Base-by-base conservation (phyloP, 371 early-diverging fungal genomes). In the Rhizopus sp. region DNA sequence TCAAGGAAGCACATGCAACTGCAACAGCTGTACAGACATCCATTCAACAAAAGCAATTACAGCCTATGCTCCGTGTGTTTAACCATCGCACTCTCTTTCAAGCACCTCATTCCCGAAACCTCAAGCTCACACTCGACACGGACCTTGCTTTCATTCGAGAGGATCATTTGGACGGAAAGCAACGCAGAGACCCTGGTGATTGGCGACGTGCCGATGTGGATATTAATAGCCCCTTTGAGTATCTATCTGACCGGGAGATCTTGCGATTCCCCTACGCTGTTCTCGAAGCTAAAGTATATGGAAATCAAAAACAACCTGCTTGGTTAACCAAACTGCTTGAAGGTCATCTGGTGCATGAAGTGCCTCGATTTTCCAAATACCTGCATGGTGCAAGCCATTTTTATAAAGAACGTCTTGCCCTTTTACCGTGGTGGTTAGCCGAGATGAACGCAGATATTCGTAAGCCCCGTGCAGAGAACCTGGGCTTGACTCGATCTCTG, bases 81-180 rank as follows among this genome's bases (percentile, higher is more conserved):
- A 97, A 98, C 80, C 95, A 95, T 73, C 87, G 98, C 67, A 96
- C 93, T 4, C 97, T 98, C 1, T 99, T 99, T 82, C 99, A 98
- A 68, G 75, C 97, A 9, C 99, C 99, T 0, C 93, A 93, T 31
- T 88, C 94, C 5, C 93, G 97, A 23, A 79, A 87, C 13, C 92
- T 98, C n/a, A 84, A 98, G 59, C 91, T 99, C 53, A 92, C 93
- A 10, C 81, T 99, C 1, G 99, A 99, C 66, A 97, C 97, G 0
- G 94, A 99, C 66, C 78, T 99, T 42, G 87, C 92, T 33, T 95
- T 98, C 88, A 90, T 98, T 55, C 93, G 94, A 52, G 99, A 97
- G 66, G 89, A 64, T 34, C 66, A 66, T 53, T 32, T 72, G 12
- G 92, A 89, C 50, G 71, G 68, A 9, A 50, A 47, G 1, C 62